phyloP scores from a whole-genome alignment of 306 rosid species.

The Sesbania bispinosa region DNA sequence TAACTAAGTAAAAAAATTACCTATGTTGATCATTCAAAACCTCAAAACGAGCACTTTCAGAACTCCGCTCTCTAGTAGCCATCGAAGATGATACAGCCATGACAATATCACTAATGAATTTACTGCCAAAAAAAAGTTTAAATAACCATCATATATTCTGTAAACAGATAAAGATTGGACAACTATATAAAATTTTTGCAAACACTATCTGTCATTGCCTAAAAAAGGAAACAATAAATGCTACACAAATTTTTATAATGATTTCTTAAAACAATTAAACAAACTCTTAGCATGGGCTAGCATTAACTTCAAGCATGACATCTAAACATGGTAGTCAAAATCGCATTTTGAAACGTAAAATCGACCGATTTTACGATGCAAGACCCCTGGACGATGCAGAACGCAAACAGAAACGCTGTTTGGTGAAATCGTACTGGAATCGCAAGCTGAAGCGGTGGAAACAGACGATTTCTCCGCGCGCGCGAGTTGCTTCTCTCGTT shows the following conservation, averaged over 20 bases:
- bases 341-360: no score
- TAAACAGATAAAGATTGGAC: background rate
- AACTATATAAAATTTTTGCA: constrained; percentile 11
- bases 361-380: no score
- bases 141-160: no score
- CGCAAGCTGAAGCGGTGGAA: no score
- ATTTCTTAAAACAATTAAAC: constrained; percentile 1
- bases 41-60: constrained; percentile 90
- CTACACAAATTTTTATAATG: background rate
- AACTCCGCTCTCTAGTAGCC: constrained; percentile 82
- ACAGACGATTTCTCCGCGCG: no score
- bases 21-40: constrained; percentile 69
- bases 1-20: constrained; percentile 36
- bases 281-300: background rate
- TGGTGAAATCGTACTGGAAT: no score
- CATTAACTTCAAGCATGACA: constrained; percentile 6
- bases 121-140: constrained; percentile 54
- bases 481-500: no score
- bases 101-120: constrained; percentile 82
- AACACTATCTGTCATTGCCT: background rate
- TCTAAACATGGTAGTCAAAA: no score
- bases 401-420: no score
- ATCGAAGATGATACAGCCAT: constrained; percentile 80
- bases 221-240: background rate
- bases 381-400: no score